phyloP scores from a whole-genome alignment of 768 basidiomycete genomes.

The Collybia sp. region DNA sequence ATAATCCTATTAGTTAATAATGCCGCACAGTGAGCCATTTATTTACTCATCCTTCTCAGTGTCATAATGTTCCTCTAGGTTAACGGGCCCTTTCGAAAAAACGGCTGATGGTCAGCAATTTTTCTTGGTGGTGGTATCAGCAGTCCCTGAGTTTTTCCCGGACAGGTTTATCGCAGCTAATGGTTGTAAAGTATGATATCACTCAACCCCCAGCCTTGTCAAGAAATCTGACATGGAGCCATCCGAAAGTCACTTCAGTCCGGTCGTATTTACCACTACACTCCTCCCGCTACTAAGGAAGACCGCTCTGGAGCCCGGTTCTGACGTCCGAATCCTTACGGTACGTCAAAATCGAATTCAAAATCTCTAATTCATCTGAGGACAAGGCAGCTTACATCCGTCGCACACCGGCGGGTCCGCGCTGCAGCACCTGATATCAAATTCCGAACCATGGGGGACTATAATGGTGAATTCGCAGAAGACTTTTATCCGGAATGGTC shows the following conservation, averaged over 20 bases:
- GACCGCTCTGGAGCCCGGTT: constrained; percentile 18
- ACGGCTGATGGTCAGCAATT: constrained; percentile 16
- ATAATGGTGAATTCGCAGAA: constrained; percentile 23
- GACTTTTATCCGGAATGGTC: constrained; percentile 20
- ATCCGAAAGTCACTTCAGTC: constrained; percentile 17
- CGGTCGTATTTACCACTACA: constrained; percentile 22
- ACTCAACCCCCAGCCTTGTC: not conserved
- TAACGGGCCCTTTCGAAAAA: constrained; percentile 13
- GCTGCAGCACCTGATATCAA: constrained; percentile 18
- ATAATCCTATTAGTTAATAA: constrained; percentile 15
- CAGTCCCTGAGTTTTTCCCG: not conserved
- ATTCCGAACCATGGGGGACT: constrained; percentile 24
- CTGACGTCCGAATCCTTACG: constrained; percentile 27
- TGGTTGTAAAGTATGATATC: constrained; percentile 18
- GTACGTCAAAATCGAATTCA: constrained; percentile 6
- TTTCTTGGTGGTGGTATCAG: not conserved
- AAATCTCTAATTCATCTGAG: no score
- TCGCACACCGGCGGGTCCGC: constrained; percentile 15
- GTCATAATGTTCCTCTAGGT: constrained; percentile 3
- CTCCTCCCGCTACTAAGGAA: constrained; percentile 24
- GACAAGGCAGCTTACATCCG: constrained; percentile 16
- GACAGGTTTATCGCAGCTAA: constrained; percentile 11
- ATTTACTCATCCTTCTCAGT: not conserved
- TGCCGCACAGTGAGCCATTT: constrained; percentile 14
- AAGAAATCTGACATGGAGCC: not conserved